Percentiles rank a stretch among this genome's conserved stretches.
Evolutionary conservation across 495 filamentous ascomycete species (phyloP).

Genomic region (Trichoderma virens): DNA sequence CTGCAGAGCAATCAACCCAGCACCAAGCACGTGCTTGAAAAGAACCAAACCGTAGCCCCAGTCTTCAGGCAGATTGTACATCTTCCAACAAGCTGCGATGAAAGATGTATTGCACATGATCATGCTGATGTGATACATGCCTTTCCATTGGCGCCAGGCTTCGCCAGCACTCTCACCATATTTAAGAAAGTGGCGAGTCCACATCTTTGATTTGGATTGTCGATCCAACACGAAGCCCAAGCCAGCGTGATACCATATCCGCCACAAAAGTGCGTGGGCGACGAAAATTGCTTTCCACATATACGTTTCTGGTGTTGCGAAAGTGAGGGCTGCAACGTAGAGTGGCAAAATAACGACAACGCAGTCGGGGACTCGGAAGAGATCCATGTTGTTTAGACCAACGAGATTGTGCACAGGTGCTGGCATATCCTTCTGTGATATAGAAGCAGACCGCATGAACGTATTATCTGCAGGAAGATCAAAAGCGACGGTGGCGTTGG

Average conservation of each 20-base stretch:
- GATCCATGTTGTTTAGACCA: constrained; percentile 75
- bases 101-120: constrained; percentile 83
- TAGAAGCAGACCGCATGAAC: constrained; percentile 14
- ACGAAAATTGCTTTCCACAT: constrained; percentile 72
- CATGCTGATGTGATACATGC: constrained; percentile 87
- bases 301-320: constrained; percentile 69
- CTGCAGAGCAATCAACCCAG: constrained; percentile 75
- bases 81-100: constrained; percentile 88
- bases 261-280: constrained; percentile 69
- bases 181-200: constrained; percentile 96
- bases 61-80: constrained; percentile 78
- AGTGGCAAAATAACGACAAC: constrained; percentile 65
- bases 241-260: constrained; percentile 86
- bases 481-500: constrained; percentile 8
- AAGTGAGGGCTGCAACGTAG: constrained; percentile 63
- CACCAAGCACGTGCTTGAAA: constrained; percentile 78
- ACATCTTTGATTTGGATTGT: constrained; percentile 83
- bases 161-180: constrained; percentile 84
- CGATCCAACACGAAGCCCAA: constrained; percentile 75
- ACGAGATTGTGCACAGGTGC: constrained; percentile 70
- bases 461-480: neutral
- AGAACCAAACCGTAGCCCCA: constrained; percentile 79
- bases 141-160: constrained; percentile 98
- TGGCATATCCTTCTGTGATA: constrained; percentile 35
- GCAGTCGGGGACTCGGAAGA: constrained; percentile 77